Percentiles rank a stretch among this genome's conserved stretches.
These are phyloP conservation scores for Multifurca ochricompacta DNA, from an alignment of 768 basidiomycete species.

Conservation along the genomic window DNA sequence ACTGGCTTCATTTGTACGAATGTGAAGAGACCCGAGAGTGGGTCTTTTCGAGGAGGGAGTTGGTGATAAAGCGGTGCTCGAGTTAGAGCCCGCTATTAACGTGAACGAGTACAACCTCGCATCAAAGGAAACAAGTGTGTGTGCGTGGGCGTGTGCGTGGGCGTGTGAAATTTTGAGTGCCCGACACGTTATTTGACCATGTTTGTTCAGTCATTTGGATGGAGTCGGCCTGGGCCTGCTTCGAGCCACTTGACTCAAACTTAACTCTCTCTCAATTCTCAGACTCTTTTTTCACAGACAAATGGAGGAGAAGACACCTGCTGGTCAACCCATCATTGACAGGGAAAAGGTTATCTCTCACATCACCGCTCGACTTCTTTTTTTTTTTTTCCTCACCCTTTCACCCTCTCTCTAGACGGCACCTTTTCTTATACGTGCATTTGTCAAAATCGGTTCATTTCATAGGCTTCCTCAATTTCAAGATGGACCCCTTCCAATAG, in stretches of 20 bases:
- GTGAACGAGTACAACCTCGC: too few relatives aligned
- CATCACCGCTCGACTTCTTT: neutral
- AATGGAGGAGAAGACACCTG: slow-evolving; percentile 36
- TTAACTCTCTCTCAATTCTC: too few relatives aligned
- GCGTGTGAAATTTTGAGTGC: neutral
- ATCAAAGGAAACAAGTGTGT: too few relatives aligned
- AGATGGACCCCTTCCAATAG: slow-evolving; percentile 65
- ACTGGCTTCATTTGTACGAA: too few relatives aligned
- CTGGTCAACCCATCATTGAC: slow-evolving; percentile 41
- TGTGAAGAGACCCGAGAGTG: neutral
- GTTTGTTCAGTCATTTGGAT: slow-evolving; percentile 2
- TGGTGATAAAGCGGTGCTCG: neutral
- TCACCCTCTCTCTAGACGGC: slow-evolving; percentile 46
- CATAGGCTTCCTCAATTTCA: slow-evolving; percentile 71
- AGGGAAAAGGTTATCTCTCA: slow-evolving; percentile 44
- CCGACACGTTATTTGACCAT: neutral
- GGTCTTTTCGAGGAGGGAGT: neutral
- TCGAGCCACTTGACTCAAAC: too few relatives aligned
- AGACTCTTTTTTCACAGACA: neutral
- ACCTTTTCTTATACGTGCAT: slow-evolving; percentile 76
- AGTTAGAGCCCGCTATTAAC: too few relatives aligned
- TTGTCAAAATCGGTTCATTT: slow-evolving; percentile 74
- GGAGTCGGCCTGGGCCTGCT: too few relatives aligned
- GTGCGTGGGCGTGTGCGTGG: too few relatives aligned
- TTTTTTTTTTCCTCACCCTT: too few relatives aligned